phyloP scores from a whole-genome alignment of 2,329 filamentous ascomycete species.

The Catunica adiposa region DNA sequence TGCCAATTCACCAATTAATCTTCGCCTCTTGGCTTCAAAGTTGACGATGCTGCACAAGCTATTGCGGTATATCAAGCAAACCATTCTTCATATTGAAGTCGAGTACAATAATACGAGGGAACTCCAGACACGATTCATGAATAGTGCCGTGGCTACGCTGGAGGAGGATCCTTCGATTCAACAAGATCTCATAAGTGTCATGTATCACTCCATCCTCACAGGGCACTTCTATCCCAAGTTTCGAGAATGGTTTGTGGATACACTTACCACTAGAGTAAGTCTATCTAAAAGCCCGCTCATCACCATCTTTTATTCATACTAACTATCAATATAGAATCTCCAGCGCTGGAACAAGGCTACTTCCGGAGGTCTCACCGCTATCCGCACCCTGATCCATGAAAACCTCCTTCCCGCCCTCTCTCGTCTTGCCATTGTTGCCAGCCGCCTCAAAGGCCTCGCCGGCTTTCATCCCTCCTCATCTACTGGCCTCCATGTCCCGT shows the following conservation, averaged over 20 bases:
- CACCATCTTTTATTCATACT: too few relatives aligned
- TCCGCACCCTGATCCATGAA: slow-evolving; percentile 66
- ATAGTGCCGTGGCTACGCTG: slow-evolving; percentile 35
- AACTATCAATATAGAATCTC: slow-evolving; percentile 44
- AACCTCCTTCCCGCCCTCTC: slow-evolving; percentile 81
- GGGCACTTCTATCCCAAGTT: slow-evolving; percentile 61
- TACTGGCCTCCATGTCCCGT: slow-evolving; percentile 47
- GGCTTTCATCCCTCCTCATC: slow-evolving; percentile 53
- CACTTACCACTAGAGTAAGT: slow-evolving; percentile 58
- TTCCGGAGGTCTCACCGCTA: slow-evolving; percentile 55
- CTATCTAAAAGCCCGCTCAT: not conserved
- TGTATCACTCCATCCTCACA: slow-evolving; percentile 73
- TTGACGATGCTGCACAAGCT: slow-evolving; percentile 77
- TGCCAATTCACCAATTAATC: slow-evolving; percentile 57
- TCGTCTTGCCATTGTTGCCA: slow-evolving; percentile 63
- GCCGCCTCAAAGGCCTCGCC: slow-evolving; percentile 67
- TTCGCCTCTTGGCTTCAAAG: slow-evolving; percentile 73
- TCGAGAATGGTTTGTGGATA: slow-evolving; percentile 77
- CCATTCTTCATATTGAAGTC: slow-evolving; percentile 57
- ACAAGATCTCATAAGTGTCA: slow-evolving; percentile 50
- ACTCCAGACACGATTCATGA: slow-evolving; percentile 59
- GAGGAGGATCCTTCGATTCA: slow-evolving; percentile 53
- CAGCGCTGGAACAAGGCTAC: slow-evolving; percentile 92
- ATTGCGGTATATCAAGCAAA: slow-evolving; percentile 68
- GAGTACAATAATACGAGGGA: slow-evolving; percentile 77